Conservation (phyloP, 257 asterid species). For the Primulina eburnea region DNA sequence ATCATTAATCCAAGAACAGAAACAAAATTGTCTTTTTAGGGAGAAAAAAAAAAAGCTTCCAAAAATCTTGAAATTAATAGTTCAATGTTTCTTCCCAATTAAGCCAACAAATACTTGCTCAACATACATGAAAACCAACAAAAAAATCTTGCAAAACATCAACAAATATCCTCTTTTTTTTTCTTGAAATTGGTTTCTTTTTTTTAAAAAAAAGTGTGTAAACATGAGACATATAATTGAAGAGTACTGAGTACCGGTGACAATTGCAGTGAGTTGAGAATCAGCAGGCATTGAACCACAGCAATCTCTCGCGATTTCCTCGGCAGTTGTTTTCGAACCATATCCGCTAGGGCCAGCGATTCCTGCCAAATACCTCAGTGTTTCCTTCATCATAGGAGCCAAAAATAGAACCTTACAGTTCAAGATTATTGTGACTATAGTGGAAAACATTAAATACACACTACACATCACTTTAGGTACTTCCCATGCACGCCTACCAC, state of each 20-base stretch:
- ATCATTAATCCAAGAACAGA: background rate
- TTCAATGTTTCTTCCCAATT: background rate
- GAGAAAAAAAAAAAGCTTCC: background rate
- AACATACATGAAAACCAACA: background rate
- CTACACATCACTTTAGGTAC: slow-evolving; percentile 38
- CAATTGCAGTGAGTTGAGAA: slow-evolving; percentile 67
- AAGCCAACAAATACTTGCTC: background rate
- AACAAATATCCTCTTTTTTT: too few species aligned
- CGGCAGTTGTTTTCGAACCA: slow-evolving; percentile 77
- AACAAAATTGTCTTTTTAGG: background rate
- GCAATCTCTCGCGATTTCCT: slow-evolving; percentile 49
- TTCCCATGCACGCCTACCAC: slow-evolving; percentile 45
- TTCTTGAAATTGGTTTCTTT: too few species aligned
- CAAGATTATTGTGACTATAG: slow-evolving; percentile 31
- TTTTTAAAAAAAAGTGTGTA: too few species aligned
- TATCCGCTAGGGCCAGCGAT: slow-evolving; percentile 79
- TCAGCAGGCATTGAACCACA: slow-evolving; percentile 19
- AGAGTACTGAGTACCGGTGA: slow-evolving; percentile 51
- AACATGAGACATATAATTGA: too few species aligned
- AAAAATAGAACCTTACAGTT: slow-evolving; percentile 41
- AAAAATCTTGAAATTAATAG: background rate
- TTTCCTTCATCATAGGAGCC: slow-evolving; percentile 51
- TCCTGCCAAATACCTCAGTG: slow-evolving; percentile 75
- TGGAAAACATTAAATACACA: slow-evolving; percentile 51
- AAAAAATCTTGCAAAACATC: background rate